Percentiles rank a stretch among this genome's conserved stretches.
Evolutionary conservation across 345 rosid species (phyloP).

Genomic region (Hevea brasiliensis): DNA sequence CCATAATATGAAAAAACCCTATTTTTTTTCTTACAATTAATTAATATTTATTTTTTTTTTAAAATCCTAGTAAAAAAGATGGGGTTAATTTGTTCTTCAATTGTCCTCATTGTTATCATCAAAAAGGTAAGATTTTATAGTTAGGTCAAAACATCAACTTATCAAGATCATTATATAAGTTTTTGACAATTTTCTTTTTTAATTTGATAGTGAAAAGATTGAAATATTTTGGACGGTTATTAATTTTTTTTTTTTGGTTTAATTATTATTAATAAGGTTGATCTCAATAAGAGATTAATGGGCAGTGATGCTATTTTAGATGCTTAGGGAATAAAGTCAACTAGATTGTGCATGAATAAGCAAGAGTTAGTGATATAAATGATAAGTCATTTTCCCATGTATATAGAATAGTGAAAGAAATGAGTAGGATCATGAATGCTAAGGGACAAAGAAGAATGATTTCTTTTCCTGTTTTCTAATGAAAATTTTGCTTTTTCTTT

Average conservation of each 20-base stretch:
- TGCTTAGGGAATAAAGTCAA: conserved; percentile 29
- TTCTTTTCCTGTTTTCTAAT: conserved; percentile 12
- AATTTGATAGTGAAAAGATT: background rate
- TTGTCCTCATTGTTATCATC: conserved; percentile 2
- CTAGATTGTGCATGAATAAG: conserved; percentile 26
- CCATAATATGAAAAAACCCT: no score
- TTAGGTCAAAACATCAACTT: conserved; percentile 17
- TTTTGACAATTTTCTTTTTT: conserved; percentile 10
- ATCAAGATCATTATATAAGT: conserved; percentile 18
- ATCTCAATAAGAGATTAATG: no score
- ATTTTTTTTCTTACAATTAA: no score
- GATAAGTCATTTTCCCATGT: conserved; percentile 25
- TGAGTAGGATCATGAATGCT: conserved; percentile 40
- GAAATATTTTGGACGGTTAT: conserved; percentile 6
- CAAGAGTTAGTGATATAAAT: conserved; percentile 25
- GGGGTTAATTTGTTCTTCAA: conserved; percentile 12
- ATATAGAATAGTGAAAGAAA: conserved; percentile 24
- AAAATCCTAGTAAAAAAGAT: conserved; percentile 8
- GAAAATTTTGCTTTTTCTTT: no score
- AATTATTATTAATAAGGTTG: no score
- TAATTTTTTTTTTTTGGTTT: background rate
- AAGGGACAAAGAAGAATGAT: conserved; percentile 41
- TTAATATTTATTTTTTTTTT: no score
- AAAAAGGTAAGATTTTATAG: background rate
- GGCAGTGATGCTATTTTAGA: background rate